Percentiles rank a stretch among this genome's conserved stretches.
Evolutionary conservation across 768 basidiomycete species (phyloP).

Genomic region (Mycena belliarum): DNA sequence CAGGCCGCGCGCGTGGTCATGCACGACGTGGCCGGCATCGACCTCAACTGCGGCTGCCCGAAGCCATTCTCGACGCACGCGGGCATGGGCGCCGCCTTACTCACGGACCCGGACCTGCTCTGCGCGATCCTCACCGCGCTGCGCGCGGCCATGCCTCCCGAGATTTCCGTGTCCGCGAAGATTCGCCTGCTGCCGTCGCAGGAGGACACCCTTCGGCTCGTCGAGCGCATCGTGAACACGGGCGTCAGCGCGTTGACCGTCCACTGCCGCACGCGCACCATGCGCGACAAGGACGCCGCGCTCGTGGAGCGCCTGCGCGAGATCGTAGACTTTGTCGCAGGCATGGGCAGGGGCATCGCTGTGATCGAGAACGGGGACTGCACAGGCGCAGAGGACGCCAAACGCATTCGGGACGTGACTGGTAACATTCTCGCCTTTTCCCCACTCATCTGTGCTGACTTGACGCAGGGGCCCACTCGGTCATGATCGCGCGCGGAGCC

Average conservation of each 20-base stretch:
- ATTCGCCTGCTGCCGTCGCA: constrained; percentile 87
- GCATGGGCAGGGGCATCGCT: constrained; percentile 75
- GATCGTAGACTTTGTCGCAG: constrained; percentile 83
- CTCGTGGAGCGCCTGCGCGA: constrained; percentile 76
- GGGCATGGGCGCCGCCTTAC: constrained; percentile 96
- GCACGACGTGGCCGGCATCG: constrained; percentile 90
- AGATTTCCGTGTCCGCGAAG: constrained; percentile 91
- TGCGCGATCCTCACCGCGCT: constrained; percentile 86
- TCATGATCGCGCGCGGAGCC: constrained; percentile 96
- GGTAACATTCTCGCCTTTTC: constrained; percentile 39
- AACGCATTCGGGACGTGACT: constrained; percentile 70
- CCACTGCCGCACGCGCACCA: constrained; percentile 91
- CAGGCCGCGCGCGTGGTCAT: constrained; percentile 86
- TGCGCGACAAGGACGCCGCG: constrained; percentile 83
- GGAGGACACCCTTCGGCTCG: constrained; percentile 87
- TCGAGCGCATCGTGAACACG: constrained; percentile 82
- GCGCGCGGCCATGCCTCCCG: constrained; percentile 66
- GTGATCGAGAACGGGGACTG: constrained; percentile 96
- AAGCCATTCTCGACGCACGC: constrained; percentile 92
- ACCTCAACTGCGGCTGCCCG: constrained; percentile 97
- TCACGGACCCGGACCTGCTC: constrained; percentile 88
- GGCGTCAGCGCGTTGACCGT: constrained; percentile 90
- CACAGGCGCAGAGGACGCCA: constrained; percentile 73
- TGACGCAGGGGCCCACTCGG: constrained; percentile 71
- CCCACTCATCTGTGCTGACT: background rate